Evolutionary conservation across 1,139 yeast genomes (phyloP), one percentile per base, ranked within the genome.

Genomic region (Diutina rugosa): DNA sequence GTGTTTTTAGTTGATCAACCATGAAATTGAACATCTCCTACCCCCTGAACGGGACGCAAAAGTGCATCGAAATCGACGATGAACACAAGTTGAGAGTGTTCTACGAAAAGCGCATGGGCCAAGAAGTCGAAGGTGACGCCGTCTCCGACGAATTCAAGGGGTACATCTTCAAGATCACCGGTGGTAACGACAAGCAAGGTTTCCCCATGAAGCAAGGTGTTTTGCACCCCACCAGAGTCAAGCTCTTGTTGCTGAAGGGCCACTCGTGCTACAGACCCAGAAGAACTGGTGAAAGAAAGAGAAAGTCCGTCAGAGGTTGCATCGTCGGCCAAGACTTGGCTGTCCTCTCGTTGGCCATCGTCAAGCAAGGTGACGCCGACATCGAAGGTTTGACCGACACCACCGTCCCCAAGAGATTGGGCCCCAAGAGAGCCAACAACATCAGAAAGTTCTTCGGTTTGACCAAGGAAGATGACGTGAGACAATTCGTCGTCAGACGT

Each of bases 161-260:
- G 73, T 93, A 93, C 91, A 79, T 90, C 75, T 91, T 93, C 89
- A 93, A 85, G 84, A 91, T 93, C 79, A 81, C 98, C 69, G 99
- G 99, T 76, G 99, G 99, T 87, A 95, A 95, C 88, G 99, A 93
- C 84, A 93, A 93, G 83, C 99, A 93, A 84, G 99, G 99, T 84
- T 95, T 93, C 97, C 98, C 99, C 81, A 93, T 95, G 99, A 93
- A 91, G 81, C 99, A 93, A 82, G 97, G 97, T 86, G 99, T 93
- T 67, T 83, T 93, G 85, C 95, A 90, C 84, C 98, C 99, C 80
- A 90, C 95, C 85, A 95, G 99, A 87, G 98, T 95, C 72, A 90
- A 89, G 78, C 86, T 93, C 72, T 85, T 95, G 76, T 84, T 93
- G 76, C 77, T 96, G 69, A 85, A 89, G 81, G 97, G 95, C 72